Evolutionary conservation across 2,329 filamentous ascomycete genomes (phyloP), one percentile per base, ranked within the genome.

Genomic region (Nakataea oryzae): DNA sequence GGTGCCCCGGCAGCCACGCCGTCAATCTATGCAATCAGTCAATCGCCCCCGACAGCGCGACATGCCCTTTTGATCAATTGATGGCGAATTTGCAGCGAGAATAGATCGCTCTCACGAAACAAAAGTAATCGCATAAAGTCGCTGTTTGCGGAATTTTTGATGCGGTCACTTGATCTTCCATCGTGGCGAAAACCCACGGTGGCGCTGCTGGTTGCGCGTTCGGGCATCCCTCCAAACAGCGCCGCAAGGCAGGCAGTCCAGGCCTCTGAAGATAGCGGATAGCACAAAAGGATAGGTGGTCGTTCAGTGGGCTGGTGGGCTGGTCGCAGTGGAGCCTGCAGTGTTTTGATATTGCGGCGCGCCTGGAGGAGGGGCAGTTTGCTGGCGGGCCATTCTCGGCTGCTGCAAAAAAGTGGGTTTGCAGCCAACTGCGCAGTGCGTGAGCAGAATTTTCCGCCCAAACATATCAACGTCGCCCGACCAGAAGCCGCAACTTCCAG

Each of bases 381-480:
- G 32, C 41, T 50, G 41, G 32, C 58, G 58, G 41, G 58, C 58
- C 58, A 29, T 59, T 59, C 58, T 59, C 58, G 58, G 58, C 30
- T 54, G 54, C 58, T 26, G 50, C 27, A 50, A 54, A 54, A 59
- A 54, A 59, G 60, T 54, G 47, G 60, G 54, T 55, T 61, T 57
- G 54, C 26, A 32, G 60, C 30, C 59, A 61, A 61, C 59, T 26
- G 54, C 34, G 60, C 41, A n/a, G 47, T 64, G 66, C 66, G 64
- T 64, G 64, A 74, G 76, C 73, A 78, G 81, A 81, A 81, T 81
- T 78, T 82, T 82, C 78, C 78, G 77, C 74, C 78, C 76, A 78
- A 81, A 78, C 76, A 77, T 77, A 56, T 75, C 79, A 82, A 82
- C 81, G 79, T 80, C 81, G 82, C 76, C 76, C 79, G 79, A 81